Base-by-base conservation (phyloP, 108 stramenopile species). In the Thalassiosira profunda region DNA sequence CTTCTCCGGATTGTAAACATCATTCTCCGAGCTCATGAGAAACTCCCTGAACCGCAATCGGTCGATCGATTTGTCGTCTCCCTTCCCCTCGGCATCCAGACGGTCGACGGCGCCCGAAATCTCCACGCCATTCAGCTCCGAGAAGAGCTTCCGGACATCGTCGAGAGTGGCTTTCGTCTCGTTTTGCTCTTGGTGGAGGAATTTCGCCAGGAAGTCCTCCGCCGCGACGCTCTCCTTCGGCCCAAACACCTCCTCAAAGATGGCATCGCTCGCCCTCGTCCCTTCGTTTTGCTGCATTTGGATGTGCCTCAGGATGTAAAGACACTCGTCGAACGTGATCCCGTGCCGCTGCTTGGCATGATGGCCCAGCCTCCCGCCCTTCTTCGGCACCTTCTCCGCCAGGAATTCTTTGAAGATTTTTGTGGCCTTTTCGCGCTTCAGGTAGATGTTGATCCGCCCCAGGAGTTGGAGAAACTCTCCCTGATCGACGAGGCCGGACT, bases 381-480 rank as follows among this genome's bases (percentile, higher is more conserved):
- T 24, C 37, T 37, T 38, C 24, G 17, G 12, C n/a, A 14, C 40
- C 47, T 17, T 65, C 52, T 46, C 42, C 43, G 35, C 20, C 20
- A 15, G 20, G 20, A 21, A 66, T 11, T 72, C 43, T 15, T 67
- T 63, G 51, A 67, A 81, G 36, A 70, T 40, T 58, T 81, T 77
- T 2, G 12, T 30, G 8, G 86, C 65, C 41, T 86, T 66, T 42
- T 68, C 48, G 46, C 63, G 44, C n/a, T 73, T 77, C 8, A 75
- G 43, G 55, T 84, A 58, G 20, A 88, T 52, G 70, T 90, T 94
- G 72, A 94, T 85, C 42, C 90, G 70, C 17, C 70, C 20, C 25
- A 86, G 74, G 21, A 91, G 61, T 12, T 67, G 67, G 9, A 44
- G 9, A 35, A 91, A 91, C 59, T 87, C 93, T 35, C 63, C 35